A percentile compares a stretch with the other conserved stretches of the same genome.
These are phyloP conservation scores for Diaporthe vexans DNA, from an alignment of 2,329 filamentous ascomycete genomes.

Conservation along the genomic window DNA sequence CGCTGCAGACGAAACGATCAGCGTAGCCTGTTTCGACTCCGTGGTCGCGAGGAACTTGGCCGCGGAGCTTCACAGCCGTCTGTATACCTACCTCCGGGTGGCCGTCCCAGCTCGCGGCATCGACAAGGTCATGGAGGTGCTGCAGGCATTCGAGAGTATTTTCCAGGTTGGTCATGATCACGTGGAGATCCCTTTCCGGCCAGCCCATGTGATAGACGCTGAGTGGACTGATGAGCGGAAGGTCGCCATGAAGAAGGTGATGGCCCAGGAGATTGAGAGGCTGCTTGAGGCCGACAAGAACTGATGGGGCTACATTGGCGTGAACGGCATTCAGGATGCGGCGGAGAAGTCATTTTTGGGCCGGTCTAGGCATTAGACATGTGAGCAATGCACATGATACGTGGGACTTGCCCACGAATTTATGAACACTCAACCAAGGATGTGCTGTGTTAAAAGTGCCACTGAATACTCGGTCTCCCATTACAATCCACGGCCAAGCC, in stretches of 20 bases:
- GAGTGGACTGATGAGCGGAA: slow-evolving; percentile 11
- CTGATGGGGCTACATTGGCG: too few relatives aligned
- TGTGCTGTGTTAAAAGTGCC: too few relatives aligned
- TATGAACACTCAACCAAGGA: too few relatives aligned
- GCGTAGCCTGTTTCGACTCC: not conserved
- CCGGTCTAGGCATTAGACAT: not conserved
- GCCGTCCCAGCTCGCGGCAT: not conserved
- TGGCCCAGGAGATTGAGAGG: not conserved
- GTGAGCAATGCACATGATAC: too few relatives aligned
- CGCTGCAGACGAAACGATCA: not conserved
- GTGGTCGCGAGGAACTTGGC: not conserved
- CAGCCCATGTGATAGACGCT: rapidly evolving
- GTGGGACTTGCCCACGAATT: too few relatives aligned
- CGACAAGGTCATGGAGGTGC: not conserved
- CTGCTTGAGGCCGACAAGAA: not conserved
- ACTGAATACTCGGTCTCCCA: too few relatives aligned
- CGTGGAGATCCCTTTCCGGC: too few relatives aligned
- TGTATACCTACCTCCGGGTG: not conserved
- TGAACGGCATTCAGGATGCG: not conserved
- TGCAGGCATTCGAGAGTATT: not conserved
- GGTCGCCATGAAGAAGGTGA: not conserved
- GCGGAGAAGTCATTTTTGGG: not conserved
- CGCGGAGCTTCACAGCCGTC: not conserved
- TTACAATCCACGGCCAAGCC: too few relatives aligned
- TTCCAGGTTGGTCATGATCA: not conserved